Conservation (phyloP, 2,329 filamentous ascomycete genomes). For the Penicillium sp. region DNA sequence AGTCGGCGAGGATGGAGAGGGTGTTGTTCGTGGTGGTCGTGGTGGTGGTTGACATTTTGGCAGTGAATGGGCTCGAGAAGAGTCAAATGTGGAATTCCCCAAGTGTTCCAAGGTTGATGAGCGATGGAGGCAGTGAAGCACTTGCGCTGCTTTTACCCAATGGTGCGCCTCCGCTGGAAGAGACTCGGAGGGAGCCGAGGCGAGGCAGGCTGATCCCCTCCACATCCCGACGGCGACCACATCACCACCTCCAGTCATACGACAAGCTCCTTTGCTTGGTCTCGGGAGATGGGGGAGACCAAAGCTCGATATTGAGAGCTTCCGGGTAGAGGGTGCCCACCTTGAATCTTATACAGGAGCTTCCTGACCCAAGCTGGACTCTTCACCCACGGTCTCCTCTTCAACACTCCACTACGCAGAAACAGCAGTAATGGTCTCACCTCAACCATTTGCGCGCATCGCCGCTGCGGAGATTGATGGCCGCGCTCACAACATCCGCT, state of each 20-base stretch:
- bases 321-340: neutral
- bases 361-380: neutral
- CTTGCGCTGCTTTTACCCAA: neutral
- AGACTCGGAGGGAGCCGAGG: neutral
- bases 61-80: neutral
- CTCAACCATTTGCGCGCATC: constrained; percentile 33
- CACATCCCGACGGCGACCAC: neutral
- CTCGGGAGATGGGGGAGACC: neutral
- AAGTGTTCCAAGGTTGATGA: neutral
- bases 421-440: constrained; percentile 17
- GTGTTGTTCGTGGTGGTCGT: constrained; percentile 17
- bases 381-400: constrained; percentile 22
- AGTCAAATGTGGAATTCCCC: neutral
- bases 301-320: neutral
- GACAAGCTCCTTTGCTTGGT: neutral
- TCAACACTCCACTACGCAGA: constrained; percentile 21
- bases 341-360: neutral
- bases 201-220: neutral
- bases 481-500: constrained; percentile 43
- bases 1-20: constrained; percentile 33
- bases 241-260: neutral
- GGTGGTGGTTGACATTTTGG: constrained; percentile 30
- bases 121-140: neutral
- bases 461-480: constrained; percentile 45
- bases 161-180: neutral